phyloP scores from a whole-genome alignment of 1,284 basidiomycete genomes.

The Cutaneotrichosporon cutaneum region DNA sequence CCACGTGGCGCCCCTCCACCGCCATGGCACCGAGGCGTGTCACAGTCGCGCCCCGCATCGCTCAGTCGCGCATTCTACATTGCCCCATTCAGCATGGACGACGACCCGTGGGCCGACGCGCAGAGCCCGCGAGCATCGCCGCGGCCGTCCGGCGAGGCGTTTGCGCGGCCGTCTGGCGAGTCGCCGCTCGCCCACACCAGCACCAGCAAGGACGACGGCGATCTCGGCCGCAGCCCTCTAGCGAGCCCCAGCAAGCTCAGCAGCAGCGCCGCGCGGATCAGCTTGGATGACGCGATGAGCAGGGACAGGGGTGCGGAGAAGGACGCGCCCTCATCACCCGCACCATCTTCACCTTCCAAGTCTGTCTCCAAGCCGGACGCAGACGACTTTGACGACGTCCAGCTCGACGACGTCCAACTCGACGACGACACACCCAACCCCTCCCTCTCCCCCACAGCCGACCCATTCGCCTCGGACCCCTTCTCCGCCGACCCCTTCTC shows the following conservation, averaged over 20 bases:
- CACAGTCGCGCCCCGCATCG: background rate
- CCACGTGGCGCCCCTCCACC: background rate
- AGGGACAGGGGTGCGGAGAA: background rate
- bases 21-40: background rate
- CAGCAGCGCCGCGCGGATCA: no score
- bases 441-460: no score
- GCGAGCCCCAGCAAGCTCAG: no score
- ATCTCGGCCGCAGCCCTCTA: no score
- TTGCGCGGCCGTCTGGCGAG: no score
- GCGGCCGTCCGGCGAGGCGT: background rate
- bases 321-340: background rate
- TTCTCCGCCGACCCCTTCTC: background rate
- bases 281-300: background rate
- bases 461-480: background rate
- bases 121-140: constrained; percentile 3
- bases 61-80: constrained; percentile 3
- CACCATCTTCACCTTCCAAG: background rate
- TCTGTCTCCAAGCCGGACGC: background rate
- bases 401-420: background rate
- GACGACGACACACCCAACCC: no score
- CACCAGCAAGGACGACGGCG: constrained; percentile 1
- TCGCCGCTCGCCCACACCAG: background rate
- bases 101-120: constrained; percentile 20
- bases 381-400: background rate
- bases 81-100: constrained; percentile 8